phyloP scores from a whole-genome alignment of 768 basidiomycete genomes.

The Termitomyces sp. region DNA sequence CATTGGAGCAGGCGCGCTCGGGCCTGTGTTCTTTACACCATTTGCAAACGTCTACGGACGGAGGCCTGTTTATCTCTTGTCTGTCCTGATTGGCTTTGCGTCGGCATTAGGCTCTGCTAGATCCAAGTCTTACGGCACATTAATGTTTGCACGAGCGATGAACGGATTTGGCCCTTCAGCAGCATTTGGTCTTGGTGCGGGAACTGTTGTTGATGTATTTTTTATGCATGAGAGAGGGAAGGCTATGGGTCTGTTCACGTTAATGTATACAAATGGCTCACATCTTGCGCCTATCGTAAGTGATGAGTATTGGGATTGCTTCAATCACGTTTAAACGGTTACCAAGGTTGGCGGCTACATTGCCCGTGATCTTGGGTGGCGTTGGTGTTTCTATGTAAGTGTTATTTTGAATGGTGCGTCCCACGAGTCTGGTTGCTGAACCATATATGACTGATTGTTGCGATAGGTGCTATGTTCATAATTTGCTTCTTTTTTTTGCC shows the following conservation, averaged over 20 bases:
- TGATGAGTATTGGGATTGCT: not conserved
- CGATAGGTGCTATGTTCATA: constrained; percentile 23
- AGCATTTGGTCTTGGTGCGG: constrained; percentile 31
- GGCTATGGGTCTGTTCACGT: constrained; percentile 37
- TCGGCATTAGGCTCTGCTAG: constrained; percentile 20
- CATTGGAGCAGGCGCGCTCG: constrained; percentile 29
- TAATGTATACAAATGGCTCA: constrained; percentile 35
- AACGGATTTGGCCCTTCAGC: constrained; percentile 32
- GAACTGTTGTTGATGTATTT: constrained; percentile 32
- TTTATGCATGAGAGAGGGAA: constrained; percentile 34
- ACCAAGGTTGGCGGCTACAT: constrained; percentile 31
- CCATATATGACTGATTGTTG: not conserved
- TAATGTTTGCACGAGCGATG: constrained; percentile 28
- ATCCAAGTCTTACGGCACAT: constrained; percentile 25
- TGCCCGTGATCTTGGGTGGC: constrained; percentile 31
- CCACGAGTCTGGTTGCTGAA: not conserved
- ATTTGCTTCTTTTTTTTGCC: constrained; percentile 33
- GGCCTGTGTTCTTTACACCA: constrained; percentile 32
- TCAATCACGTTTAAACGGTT: not conserved
- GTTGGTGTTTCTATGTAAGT: constrained; percentile 40
- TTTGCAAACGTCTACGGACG: constrained; percentile 36
- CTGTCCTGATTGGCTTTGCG: constrained; percentile 24
- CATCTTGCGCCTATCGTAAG: constrained; percentile 37
- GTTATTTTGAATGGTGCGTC: constrained; percentile 33
- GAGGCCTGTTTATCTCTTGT: constrained; percentile 30